phyloP scores from a whole-genome alignment of 345 rosid species.

The Cardamine occulta region DNA sequence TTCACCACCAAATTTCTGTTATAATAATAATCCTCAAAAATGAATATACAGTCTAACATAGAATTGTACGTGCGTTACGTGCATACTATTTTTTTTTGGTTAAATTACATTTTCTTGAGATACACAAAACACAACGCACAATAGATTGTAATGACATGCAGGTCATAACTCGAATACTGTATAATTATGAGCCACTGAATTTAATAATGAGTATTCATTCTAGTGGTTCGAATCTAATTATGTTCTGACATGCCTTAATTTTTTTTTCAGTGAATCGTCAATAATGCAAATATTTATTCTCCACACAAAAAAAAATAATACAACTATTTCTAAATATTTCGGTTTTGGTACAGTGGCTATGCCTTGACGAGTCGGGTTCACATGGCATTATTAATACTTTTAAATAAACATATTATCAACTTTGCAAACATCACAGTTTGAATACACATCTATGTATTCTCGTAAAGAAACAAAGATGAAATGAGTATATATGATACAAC shows the following conservation, averaged over 20 bases:
- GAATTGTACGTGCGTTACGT: too few species aligned
- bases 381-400: too few species aligned
- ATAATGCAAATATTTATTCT: background rate
- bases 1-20: background rate
- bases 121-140: too few species aligned
- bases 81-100: too few species aligned
- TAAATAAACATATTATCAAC: background rate
- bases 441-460: background rate
- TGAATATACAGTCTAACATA: background rate
- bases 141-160: too few species aligned
- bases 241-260: background rate
- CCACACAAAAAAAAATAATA: background rate
- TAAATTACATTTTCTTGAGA: too few species aligned
- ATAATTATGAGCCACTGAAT: background rate
- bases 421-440: background rate
- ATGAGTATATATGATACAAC: background rate
- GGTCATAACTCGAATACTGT: background rate
- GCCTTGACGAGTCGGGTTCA: too few species aligned
- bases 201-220: background rate
- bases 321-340: too few species aligned
- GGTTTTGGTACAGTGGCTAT: too few species aligned
- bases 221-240: background rate
- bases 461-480: background rate
- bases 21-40: background rate
- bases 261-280: background rate